Conservation (phyloP, 2,329 filamentous ascomycete genomes). For the Capronia coronata region DNA sequence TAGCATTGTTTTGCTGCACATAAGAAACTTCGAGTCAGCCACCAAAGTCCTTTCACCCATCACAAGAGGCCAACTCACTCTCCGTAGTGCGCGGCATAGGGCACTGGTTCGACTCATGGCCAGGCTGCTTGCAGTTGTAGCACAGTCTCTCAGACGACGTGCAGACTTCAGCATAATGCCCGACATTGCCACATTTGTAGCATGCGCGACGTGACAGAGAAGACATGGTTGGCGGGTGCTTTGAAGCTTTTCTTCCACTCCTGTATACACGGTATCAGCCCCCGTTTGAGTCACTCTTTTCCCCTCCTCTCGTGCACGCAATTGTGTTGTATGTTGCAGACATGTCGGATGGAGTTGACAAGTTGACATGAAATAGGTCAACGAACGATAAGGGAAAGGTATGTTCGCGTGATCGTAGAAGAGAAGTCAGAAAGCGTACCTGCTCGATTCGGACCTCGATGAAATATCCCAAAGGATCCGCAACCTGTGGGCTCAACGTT, state of each 20-base stretch:
- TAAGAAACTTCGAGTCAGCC: slow-evolving; percentile 3
- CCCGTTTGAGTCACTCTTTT: too few relatives aligned
- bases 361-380: background rate
- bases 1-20: slow-evolving; percentile 91
- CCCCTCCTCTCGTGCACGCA: background rate
- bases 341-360: too few relatives aligned
- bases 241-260: slow-evolving; percentile 7
- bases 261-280: slow-evolving; percentile 10
- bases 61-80: slow-evolving; percentile 46
- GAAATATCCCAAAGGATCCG: slow-evolving; percentile 18
- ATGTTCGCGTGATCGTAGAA: background rate
- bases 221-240: slow-evolving; percentile 54
- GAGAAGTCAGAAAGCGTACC: slow-evolving; percentile 9
- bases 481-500: slow-evolving; percentile 18
- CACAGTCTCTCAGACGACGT: slow-evolving; percentile 95
- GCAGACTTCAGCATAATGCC: slow-evolving; percentile 79
- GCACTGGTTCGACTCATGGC: slow-evolving; percentile 97
- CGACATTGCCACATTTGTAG: slow-evolving; percentile 73
- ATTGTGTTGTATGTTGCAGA: background rate
- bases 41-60: background rate
- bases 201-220: slow-evolving; percentile 75
- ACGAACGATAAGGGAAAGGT: background rate
- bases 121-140: slow-evolving; percentile 86
- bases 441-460: slow-evolving; percentile 13
- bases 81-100: slow-evolving; percentile 94